A percentile compares a stretch with the other conserved stretches of the same genome.
These are phyloP conservation scores for Phialemoniopsis sp. DNA, from an alignment of 2,329 filamentous ascomycete genomes.

Conservation along the genomic window DNA sequence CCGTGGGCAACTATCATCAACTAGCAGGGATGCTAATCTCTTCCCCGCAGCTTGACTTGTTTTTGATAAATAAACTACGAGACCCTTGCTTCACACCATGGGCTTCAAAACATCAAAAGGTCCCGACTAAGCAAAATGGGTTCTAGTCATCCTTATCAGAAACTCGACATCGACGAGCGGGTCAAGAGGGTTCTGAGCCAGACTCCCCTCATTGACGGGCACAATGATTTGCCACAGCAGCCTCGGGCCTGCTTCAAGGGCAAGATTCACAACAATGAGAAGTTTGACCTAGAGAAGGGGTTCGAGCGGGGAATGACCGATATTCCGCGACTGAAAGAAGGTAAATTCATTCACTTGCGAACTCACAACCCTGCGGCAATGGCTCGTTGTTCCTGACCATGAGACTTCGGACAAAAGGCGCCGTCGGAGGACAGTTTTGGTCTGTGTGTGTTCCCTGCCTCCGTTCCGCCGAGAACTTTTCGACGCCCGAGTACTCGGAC, in stretches of 20 bases:
- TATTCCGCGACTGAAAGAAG: slow-evolving; percentile 16
- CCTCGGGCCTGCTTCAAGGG: slow-evolving; percentile 18
- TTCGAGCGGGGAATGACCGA: slow-evolving; percentile 25
- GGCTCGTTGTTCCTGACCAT: slow-evolving; percentile 11
- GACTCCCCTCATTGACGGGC: slow-evolving; percentile 26
- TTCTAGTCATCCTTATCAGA: slow-evolving; percentile 10
- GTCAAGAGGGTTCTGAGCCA: slow-evolving; percentile 18
- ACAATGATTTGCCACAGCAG: slow-evolving; percentile 26
- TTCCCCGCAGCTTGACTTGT: no score
- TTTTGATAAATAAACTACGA: no score
- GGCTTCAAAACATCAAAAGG: no score
- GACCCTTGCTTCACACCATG: no score
- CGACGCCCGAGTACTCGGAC: slow-evolving; percentile 9
- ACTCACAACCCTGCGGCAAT: no score
- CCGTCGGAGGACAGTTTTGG: slow-evolving; percentile 13
- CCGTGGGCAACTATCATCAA: no score
- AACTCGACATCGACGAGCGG: slow-evolving; percentile 18
- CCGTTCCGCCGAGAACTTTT: slow-evolving; percentile 10
- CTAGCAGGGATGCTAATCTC: no score
- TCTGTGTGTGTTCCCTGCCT: slow-evolving; percentile 15
- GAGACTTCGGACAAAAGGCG: no score
- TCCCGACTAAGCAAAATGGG: no score
- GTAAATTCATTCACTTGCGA: slow-evolving; percentile 1
- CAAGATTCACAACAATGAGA: slow-evolving; percentile 23
- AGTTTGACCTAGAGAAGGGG: slow-evolving; percentile 23